phyloP scores from a whole-genome alignment of 768 basidiomycete genomes.

The Kwoniella dendrophila region DNA sequence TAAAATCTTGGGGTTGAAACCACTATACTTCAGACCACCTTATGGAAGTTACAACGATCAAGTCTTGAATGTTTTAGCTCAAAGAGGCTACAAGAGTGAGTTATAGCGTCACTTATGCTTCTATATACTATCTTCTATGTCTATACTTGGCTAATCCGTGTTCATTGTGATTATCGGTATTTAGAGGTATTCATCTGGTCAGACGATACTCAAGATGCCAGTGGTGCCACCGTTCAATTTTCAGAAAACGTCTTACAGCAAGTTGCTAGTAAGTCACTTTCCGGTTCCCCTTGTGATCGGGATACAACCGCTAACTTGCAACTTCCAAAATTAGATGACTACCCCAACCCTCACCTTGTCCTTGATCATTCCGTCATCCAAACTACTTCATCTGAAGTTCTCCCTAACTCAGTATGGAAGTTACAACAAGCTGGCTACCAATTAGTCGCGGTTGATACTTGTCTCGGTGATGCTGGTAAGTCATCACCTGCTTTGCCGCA shows the following conservation, averaged over 20 bases:
- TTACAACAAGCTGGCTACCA: slow-evolving; percentile 43
- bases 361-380: slow-evolving; percentile 12
- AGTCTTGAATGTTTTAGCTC: slow-evolving; percentile 43
- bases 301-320: background rate
- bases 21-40: slow-evolving; percentile 54
- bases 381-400: slow-evolving; percentile 40
- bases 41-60: slow-evolving; percentile 53
- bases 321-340: slow-evolving; percentile 5
- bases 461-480: slow-evolving; percentile 46
- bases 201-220: slow-evolving; percentile 48
- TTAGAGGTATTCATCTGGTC: slow-evolving; percentile 49
- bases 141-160: no score
- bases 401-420: slow-evolving; percentile 39
- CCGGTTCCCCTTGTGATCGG: background rate
- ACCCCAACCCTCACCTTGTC: slow-evolving; percentile 15
- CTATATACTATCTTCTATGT: no score
- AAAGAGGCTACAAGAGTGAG: slow-evolving; percentile 54
- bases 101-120: slow-evolving; percentile 4
- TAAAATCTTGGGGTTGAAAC: slow-evolving; percentile 53
- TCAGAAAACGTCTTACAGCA: slow-evolving; percentile 38
- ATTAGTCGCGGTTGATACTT: slow-evolving; percentile 54
- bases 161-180: no score
- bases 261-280: slow-evolving; percentile 20
- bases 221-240: slow-evolving; percentile 32
- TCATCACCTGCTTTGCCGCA: background rate